Evolutionary conservation across 2,329 filamentous ascomycete species (phyloP).

Genomic region (Clarireedia homoeocarpa): DNA sequence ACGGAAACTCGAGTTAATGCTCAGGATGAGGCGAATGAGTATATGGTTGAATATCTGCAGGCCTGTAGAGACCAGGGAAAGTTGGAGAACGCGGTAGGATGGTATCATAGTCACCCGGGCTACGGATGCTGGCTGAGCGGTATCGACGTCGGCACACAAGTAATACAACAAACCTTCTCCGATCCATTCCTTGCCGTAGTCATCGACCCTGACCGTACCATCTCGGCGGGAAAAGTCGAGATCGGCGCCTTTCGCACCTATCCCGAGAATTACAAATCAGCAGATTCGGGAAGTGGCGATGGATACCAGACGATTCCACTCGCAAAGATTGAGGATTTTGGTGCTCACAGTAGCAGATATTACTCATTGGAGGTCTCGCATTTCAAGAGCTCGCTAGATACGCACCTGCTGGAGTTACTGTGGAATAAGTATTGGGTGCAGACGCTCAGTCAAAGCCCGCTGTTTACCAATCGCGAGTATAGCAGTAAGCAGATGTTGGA

Average conservation of each 20-base stretch:
- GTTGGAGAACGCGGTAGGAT: constrained; percentile 92
- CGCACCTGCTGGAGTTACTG: constrained; percentile 74
- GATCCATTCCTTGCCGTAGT: constrained; percentile 95
- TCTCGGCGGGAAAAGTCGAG: constrained; percentile 86
- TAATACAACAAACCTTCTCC: constrained; percentile 73
- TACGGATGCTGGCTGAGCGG: constrained; percentile 98
- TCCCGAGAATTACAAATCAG: constrained; percentile 62
- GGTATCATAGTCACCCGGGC: constrained; percentile 96
- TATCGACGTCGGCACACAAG: constrained; percentile 88
- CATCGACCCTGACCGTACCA: constrained; percentile 91
- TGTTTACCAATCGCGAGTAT: constrained; percentile 89
- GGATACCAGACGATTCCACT: constrained; percentile 75
- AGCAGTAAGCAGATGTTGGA: constrained; percentile 88
- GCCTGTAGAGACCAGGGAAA: constrained; percentile 65
- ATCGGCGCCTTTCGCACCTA: constrained; percentile 95
- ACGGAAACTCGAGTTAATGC: constrained; percentile 98
- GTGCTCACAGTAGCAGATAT: constrained; percentile 83
- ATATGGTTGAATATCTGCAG: constrained; percentile 81
- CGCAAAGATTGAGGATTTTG: constrained; percentile 93
- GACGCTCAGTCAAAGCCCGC: constrained; percentile 82
- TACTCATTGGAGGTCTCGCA: constrained; percentile 87
- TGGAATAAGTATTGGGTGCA: constrained; percentile 99
- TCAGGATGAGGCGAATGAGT: constrained; percentile 92
- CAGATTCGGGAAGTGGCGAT: constrained; percentile 39
- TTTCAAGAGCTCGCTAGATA: constrained; percentile 89